Evolutionary conservation across 225 moss, liverwort and hornwort species (phyloP).

Genomic region (Physcomitrellopsis africana): DNA sequence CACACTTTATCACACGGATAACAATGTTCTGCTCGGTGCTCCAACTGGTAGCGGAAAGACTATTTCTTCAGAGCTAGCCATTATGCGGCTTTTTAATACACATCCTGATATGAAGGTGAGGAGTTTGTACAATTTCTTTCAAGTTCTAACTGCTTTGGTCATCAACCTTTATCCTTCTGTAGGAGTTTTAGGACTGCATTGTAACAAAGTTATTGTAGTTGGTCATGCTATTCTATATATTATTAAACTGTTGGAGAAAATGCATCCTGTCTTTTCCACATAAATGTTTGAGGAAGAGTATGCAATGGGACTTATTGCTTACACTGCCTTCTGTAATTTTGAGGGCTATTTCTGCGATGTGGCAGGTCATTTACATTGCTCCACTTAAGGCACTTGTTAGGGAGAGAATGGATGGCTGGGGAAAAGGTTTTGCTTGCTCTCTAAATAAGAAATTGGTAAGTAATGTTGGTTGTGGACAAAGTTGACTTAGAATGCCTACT

Average conservation of each 20-base stretch:
- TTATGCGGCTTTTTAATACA: conserved; percentile 88
- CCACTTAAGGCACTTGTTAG: conserved; percentile 97
- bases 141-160: conserved; percentile 5
- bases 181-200: background rate
- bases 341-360: conserved; percentile 25
- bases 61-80: conserved; percentile 90
- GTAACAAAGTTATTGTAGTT: background rate
- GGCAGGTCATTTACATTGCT: conserved; percentile 96
- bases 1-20: conserved; percentile 89
- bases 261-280: conserved; percentile 6
- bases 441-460: conserved; percentile 88
- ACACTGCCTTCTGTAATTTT: conserved; percentile 19
- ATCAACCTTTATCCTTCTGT: background rate
- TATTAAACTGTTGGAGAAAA: conserved; percentile 14
- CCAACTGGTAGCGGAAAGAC: conserved; percentile 99
- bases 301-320: background rate
- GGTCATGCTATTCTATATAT: background rate
- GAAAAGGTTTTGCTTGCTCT: conserved; percentile 66
- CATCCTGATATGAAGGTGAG: conserved; percentile 93
- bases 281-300: conserved; percentile 1
- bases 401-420: conserved; percentile 96
- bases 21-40: conserved; percentile 94
- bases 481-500: background rate
- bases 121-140: conserved; percentile 10
- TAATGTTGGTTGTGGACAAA: background rate